A percentile compares a stretch with the other conserved stretches of the same genome.
These are phyloP conservation scores for Smallanthus sonchifolius DNA, from an alignment of 129 eudicot species.

Conservation along the genomic window DNA sequence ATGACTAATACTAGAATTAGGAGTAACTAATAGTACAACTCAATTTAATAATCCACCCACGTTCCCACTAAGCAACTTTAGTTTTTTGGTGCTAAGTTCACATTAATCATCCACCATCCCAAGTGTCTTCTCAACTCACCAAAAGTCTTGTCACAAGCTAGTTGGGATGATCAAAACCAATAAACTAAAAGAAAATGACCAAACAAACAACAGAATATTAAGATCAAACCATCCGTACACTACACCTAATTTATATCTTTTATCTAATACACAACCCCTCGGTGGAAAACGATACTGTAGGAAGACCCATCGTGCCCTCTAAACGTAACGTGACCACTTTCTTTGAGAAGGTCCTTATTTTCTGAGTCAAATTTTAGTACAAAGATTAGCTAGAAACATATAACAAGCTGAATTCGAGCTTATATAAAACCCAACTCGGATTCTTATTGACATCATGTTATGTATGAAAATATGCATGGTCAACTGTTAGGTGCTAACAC, in stretches of 20 bases:
- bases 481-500: neutral
- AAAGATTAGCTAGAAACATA: neutral
- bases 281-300: neutral
- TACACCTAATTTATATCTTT: neutral
- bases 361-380: neutral
- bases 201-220: neutral
- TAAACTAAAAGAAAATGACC: constrained; percentile 15
- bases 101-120: constrained; percentile 35
- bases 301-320: neutral
- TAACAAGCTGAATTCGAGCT: neutral
- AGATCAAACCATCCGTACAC: neutral
- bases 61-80: constrained; percentile 23
- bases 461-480: neutral
- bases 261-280: neutral
- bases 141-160: constrained; percentile 28
- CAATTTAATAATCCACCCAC: constrained; percentile 14
- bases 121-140: constrained; percentile 30
- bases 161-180: constrained; percentile 20
- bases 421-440: neutral
- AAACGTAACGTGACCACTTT: neutral
- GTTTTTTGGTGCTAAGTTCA: constrained; percentile 14
- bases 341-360: neutral
- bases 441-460: neutral
- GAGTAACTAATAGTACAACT: neutral
- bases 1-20: neutral